Base-by-base conservation (phyloP, 371 early-diverging fungal species). In the Mortierella sp. region DNA sequence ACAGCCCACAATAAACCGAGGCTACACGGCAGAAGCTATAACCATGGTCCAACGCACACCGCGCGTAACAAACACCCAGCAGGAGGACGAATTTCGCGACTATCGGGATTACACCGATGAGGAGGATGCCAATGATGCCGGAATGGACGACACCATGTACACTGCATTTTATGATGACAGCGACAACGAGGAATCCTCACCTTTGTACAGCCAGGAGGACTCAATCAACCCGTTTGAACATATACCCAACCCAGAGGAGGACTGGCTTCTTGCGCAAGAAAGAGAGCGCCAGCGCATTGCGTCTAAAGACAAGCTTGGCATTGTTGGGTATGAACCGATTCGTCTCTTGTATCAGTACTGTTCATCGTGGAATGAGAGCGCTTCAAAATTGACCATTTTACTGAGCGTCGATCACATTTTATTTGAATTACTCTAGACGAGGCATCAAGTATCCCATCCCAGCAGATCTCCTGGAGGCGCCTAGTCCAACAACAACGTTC, bases 231-330 rank as follows among this genome's bases (percentile, higher is more conserved):
- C 73, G 1, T 72, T 72, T 54, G 52, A 50, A 47, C 24, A 72
- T 72, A 72, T 72, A 72, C 73, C 73, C 47, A 24, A 72, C 28
- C 72, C 72, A 5, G 34, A 72, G 34, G 24, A 72, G 11, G 73
- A 45, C 24, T 31, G 52, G 45, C 21, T 52, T 45, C 28, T 72
- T 28, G 48, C 50, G 10, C 42, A 55, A 24, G 71, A 70, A 21
- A 21, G 77, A 26, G 38, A 31, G 14, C 70, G 44, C 6, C 77
- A 71, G 45, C 48, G 50, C 9, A 14, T 26, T 8, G 77, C 70
- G 3, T 28, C 77, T 3, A 76, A 57, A 21, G 57, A 54, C 6
- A 71, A 76, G 3, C 77, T 76, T 21, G 77, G 77, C 34, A 70
- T 54, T 42, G 77, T 76, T 44, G 55, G 70, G 77, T 76, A 76